Percentiles rank a stretch among this genome's conserved stretches.
phyloP scores from a whole-genome alignment of 2,329 filamentous ascomycete species.

The Talaromyces sp. region DNA sequence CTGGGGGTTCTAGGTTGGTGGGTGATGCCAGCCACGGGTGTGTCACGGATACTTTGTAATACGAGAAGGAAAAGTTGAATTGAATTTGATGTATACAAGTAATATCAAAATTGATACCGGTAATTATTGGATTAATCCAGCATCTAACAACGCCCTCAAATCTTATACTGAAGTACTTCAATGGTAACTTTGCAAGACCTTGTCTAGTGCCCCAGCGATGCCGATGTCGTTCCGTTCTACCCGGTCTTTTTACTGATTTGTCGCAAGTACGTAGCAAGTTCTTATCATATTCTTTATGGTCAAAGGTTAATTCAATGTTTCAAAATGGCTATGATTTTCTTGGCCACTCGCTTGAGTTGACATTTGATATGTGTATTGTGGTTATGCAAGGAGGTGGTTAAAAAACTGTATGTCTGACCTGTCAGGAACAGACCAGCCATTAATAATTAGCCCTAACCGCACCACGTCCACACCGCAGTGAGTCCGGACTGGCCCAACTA shows the following conservation, averaged over 20 bases:
- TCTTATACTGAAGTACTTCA: too few species aligned
- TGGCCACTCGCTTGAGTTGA: neutral
- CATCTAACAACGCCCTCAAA: neutral
- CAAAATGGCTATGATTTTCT: neutral
- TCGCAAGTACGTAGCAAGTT: too few species aligned
- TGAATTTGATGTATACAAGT: neutral
- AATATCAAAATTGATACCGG: neutral
- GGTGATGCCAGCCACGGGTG: conserved; percentile 44
- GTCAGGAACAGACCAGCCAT: neutral
- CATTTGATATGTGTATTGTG: neutral
- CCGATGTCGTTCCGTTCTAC: neutral
- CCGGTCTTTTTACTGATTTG: neutral
- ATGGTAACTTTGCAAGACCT: too few species aligned
- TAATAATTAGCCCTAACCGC: neutral
- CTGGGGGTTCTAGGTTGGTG: conserved; percentile 25
- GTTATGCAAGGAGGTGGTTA: neutral
- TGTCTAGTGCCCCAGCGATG: too few species aligned
- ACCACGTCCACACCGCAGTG: neutral
- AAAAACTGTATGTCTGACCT: too few species aligned
- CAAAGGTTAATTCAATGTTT: neutral
- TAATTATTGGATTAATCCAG: neutral
- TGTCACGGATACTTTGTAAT: conserved; percentile 37
- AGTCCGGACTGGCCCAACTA: neutral
- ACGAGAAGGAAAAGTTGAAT: neutral
- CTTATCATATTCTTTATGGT: neutral